phyloP scores from a whole-genome alignment of 306 rosid genomes.

The Ormosia semicastrata region DNA sequence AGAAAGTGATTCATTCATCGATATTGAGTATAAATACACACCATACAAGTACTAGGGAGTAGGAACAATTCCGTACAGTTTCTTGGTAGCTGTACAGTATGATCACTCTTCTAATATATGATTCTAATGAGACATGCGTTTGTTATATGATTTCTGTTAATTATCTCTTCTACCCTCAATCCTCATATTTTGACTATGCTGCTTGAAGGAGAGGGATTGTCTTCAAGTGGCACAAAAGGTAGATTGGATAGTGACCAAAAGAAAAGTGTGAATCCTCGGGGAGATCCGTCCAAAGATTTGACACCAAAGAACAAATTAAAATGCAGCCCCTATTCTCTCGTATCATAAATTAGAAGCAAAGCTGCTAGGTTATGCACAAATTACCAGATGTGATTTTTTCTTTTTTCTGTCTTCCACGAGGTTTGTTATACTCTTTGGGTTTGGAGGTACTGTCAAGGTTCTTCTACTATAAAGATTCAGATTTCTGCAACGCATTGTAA shows the following conservation, averaged over 20 bases:
- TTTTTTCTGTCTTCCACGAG: no score
- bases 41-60: neutral
- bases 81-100: constrained; percentile 23
- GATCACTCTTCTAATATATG: constrained; percentile 41
- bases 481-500: no score
- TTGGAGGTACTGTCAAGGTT: no score
- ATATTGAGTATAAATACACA: neutral
- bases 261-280: constrained; percentile 41
- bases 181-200: constrained; percentile 32
- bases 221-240: constrained; percentile 44
- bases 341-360: neutral
- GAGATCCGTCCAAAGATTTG: constrained; percentile 58
- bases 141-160: constrained; percentile 17
- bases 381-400: no score
- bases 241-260: constrained; percentile 46
- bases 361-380: neutral
- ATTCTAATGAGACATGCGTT: constrained; percentile 22
- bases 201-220: constrained; percentile 39
- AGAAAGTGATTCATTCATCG: neutral
- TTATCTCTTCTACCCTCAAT: constrained; percentile 27
- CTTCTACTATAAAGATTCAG: no score
- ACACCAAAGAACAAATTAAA: constrained; percentile 23
- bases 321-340: neutral
- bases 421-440: no score
- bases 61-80: neutral